Conservation (phyloP, 768 basidiomycete genomes). For the Porpolomopsis calyptriformis region DNA sequence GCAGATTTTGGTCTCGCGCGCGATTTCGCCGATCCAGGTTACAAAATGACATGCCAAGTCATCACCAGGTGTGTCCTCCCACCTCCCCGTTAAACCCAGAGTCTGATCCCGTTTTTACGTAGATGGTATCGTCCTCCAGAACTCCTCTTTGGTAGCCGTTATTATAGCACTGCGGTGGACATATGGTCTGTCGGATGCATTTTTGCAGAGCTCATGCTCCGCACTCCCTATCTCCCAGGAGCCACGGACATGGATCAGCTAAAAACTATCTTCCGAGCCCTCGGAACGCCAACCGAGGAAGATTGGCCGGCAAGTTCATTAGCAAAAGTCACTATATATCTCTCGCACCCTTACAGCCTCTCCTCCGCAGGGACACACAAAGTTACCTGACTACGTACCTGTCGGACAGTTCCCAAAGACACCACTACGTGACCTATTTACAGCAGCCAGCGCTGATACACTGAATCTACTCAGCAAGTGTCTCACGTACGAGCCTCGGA, state of each 20-base stretch:
- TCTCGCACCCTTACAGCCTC: not conserved
- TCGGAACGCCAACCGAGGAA: slow-evolving; percentile 92
- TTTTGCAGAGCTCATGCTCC: slow-evolving; percentile 93
- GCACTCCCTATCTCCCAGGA: slow-evolving; percentile 91
- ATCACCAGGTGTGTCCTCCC: slow-evolving; percentile 72
- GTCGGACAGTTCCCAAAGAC: slow-evolving; percentile 80
- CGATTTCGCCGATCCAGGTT: slow-evolving; percentile 90
- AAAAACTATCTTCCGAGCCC: slow-evolving; percentile 85
- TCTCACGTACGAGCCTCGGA: slow-evolving; percentile 76
- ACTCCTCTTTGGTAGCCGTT: slow-evolving; percentile 80
- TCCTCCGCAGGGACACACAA: slow-evolving; percentile 66
- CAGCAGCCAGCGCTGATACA: slow-evolving; percentile 78
- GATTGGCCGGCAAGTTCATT: slow-evolving; percentile 79
- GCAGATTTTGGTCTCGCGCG: slow-evolving; percentile 98
- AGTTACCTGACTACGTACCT: slow-evolving; percentile 81
- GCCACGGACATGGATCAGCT: slow-evolving; percentile 96
- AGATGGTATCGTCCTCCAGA: slow-evolving; percentile 99
- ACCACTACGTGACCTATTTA: slow-evolving; percentile 78
- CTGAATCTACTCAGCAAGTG: slow-evolving; percentile 74
- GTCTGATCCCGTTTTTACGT: not conserved
- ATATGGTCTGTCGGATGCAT: slow-evolving; percentile 98
- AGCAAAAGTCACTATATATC: not conserved
- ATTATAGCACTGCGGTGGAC: slow-evolving; percentile 88
- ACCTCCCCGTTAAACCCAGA: not conserved
- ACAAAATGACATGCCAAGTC: slow-evolving; percentile 97